Base-by-base conservation (phyloP, 371 early-diverging fungal species). In the Syncephalastrum contaminatum region DNA sequence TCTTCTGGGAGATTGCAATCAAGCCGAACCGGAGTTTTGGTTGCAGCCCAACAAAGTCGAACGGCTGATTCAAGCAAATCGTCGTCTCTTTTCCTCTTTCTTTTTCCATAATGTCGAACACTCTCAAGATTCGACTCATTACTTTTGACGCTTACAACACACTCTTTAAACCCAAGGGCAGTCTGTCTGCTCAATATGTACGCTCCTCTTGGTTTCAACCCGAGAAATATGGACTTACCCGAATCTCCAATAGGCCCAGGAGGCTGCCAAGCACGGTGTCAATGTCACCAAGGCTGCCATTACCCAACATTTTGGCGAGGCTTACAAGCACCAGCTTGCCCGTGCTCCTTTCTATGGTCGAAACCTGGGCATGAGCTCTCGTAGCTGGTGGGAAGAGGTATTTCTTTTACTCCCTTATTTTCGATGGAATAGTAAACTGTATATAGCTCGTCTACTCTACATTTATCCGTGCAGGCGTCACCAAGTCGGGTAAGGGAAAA, bases 81-180 rank as follows among this genome's bases (percentile, higher is more conserved):
- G n/a, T 44, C 48, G 4, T 30, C n/a, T 43, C 18, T 18, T 48
- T 36, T 12, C 43, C 4, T 57, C 44, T 15, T 8, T 57, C 30
- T 36, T 4, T 13, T 19, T 50, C 20, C 27, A 56, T 16, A 47
- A 48, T 39, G 27, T 19, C 46, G 30, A 30, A 30, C 30, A 1
- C 30, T 41, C 14, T 51, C 24, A 60, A 58, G 27, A 66, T 72
- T 13, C 60, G 59, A 42, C 56, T 72, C 4, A 63, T 74, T 48
- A 72, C 78, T 1, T 74, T 77, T 54, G 78, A 73, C 43, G 78
- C 78, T 5, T 77, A 69, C 24, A 69, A 74, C 48, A 77, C 78
- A 1, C 60, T 73, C n/a, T 74, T 72, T 27, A 74, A 70, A 47
- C 74, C 70, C 14, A 66, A 48, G 59, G 72, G 74, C 16, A 66